Evolutionary conservation across 2,329 filamentous ascomycete species (phyloP).

Genomic region (Aureobasidium pullulans): DNA sequence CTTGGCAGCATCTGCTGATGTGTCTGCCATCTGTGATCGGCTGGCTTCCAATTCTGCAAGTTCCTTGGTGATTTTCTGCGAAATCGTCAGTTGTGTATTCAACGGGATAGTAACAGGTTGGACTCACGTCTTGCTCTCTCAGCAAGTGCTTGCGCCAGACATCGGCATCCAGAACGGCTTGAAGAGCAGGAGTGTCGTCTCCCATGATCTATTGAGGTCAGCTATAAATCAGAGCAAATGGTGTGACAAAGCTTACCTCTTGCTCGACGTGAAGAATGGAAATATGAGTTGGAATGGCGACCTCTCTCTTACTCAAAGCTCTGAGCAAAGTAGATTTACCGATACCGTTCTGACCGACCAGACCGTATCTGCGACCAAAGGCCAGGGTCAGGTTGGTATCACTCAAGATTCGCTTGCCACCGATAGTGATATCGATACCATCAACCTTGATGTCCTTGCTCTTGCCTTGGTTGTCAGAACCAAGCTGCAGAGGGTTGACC

Average conservation of each 20-base stretch:
- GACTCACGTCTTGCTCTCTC: constrained; percentile 62
- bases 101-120: background rate
- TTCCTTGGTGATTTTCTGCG: constrained; percentile 63
- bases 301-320: constrained; percentile 84
- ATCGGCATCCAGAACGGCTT: constrained; percentile 93
- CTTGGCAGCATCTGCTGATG: constrained; percentile 76
- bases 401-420: constrained; percentile 77
- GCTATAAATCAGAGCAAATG: constrained; percentile 4
- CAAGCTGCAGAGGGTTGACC: constrained; percentile 91
- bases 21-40: constrained; percentile 76
- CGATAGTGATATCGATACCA: constrained; percentile 88
- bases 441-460: constrained; percentile 99
- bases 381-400: constrained; percentile 86
- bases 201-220: constrained; percentile 63
- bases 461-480: constrained; percentile 61
- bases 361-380: constrained; percentile 88
- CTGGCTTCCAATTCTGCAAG: constrained; percentile 71
- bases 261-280: constrained; percentile 99
- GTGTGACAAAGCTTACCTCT: constrained; percentile 54
- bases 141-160: constrained; percentile 97
- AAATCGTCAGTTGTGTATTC: constrained; percentile 24
- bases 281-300: constrained; percentile 92
- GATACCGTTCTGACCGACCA: constrained; percentile 99
- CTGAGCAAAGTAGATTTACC: constrained; percentile 78
- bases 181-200: constrained; percentile 89